A percentile compares a stretch with the other conserved stretches of the same genome.
Conservation (phyloP, 345 rosid species). For the Euphorbia pulcherrima region DNA sequence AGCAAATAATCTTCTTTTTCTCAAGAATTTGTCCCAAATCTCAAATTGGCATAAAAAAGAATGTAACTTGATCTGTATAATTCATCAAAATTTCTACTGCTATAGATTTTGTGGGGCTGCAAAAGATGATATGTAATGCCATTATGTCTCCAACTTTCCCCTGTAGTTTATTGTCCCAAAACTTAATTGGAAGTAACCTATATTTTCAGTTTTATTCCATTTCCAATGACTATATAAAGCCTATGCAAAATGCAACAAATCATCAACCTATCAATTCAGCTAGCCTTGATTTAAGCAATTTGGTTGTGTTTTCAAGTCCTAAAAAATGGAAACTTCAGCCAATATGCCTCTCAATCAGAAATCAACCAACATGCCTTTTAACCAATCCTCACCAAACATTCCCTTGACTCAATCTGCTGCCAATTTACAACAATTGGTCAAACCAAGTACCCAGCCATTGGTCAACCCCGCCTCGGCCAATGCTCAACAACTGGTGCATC, state of each 20-base stretch:
- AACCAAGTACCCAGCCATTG: not conserved
- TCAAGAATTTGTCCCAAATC: slow-evolving; percentile 1
- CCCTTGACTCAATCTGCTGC: not conserved
- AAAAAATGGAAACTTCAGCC: not conserved
- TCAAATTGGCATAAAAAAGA: slow-evolving; percentile 3
- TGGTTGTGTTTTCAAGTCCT: not conserved
- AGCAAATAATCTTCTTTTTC: not conserved
- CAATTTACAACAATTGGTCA: not conserved
- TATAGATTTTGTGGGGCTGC: slow-evolving; percentile 17
- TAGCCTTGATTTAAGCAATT: not conserved
- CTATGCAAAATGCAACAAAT: not conserved
- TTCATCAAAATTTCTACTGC: not conserved
- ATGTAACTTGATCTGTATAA: not conserved
- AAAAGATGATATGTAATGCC: not conserved
- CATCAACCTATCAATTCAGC: not conserved
- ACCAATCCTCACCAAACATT: not conserved
- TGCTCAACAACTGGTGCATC: not conserved
- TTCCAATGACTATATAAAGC: slow-evolving; percentile 20
- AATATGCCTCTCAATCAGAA: not conserved
- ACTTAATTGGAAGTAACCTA: slow-evolving; percentile 66
- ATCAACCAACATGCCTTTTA: slow-evolving; percentile 2
- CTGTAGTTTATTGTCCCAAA: slow-evolving; percentile 12
- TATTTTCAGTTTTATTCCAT: slow-evolving; percentile 42
- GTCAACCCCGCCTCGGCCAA: not conserved
- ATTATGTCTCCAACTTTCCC: not conserved